Evolutionary conservation across 1,139 yeast genomes (phyloP).

Genomic region (Debaryomyces singareniensis): DNA sequence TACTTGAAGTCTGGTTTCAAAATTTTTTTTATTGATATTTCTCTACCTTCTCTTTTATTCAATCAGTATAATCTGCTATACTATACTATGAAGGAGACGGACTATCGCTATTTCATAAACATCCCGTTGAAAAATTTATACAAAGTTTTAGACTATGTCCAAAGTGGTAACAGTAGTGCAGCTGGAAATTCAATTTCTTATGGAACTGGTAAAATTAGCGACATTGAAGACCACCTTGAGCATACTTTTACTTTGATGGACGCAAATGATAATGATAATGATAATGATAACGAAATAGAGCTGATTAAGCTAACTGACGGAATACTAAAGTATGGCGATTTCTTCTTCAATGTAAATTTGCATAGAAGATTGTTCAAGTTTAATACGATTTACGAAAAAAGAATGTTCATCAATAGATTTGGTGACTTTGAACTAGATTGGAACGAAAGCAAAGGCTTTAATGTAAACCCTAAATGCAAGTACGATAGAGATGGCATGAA

Average conservation of each 20-base stretch:
- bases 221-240: slow-evolving; percentile 20
- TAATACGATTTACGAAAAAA: slow-evolving; percentile 39
- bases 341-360: slow-evolving; percentile 29
- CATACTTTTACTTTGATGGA: slow-evolving; percentile 9
- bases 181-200: slow-evolving; percentile 9
- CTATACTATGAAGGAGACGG: slow-evolving; percentile 36
- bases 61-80: slow-evolving; percentile 39
- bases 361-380: slow-evolving; percentile 40
- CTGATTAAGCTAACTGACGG: no score
- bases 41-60: slow-evolving; percentile 37
- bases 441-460: slow-evolving; percentile 12
- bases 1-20: slow-evolving; percentile 51
- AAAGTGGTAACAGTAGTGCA: slow-evolving; percentile 14
- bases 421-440: slow-evolving; percentile 37
- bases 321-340: slow-evolving; percentile 22
- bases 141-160: slow-evolving; percentile 33
- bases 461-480: slow-evolving; percentile 16
- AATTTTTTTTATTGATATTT: slow-evolving; percentile 52
- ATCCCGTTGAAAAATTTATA: slow-evolving; percentile 38
- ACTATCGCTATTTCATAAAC: slow-evolving; percentile 36
- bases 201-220: slow-evolving; percentile 28
- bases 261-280: slow-evolving; percentile 1
- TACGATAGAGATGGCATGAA: slow-evolving; percentile 40
- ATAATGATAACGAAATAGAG: slow-evolving; percentile 10
- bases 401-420: slow-evolving; percentile 40